Percentiles rank a stretch among this genome's conserved stretches.
Conservation (phyloP, 306 rosid species). For the Mucuna pruriens region DNA sequence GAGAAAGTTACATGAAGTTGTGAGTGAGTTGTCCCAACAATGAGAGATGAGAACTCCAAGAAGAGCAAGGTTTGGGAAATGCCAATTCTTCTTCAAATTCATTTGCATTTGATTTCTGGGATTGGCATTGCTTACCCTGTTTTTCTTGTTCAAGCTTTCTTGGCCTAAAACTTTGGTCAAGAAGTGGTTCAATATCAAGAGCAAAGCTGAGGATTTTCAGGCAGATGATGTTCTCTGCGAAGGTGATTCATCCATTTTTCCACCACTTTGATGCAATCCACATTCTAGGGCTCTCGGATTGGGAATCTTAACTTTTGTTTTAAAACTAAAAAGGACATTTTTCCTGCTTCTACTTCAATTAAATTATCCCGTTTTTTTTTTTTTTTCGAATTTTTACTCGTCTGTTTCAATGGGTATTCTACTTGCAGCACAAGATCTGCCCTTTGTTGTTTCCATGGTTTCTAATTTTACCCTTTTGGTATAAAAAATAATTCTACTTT, state of each 20-base stretch:
- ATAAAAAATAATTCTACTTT: slow-evolving; percentile 28
- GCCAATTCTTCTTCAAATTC: slow-evolving; percentile 36
- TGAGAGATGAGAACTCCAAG: slow-evolving; percentile 91
- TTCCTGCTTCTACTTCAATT: slow-evolving; percentile 1
- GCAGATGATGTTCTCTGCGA: slow-evolving; percentile 69
- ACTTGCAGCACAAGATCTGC: slow-evolving; percentile 57
- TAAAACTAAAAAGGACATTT: slow-evolving; percentile 30
- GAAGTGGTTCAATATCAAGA: slow-evolving; percentile 92
- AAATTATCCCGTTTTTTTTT: slow-evolving; percentile 21
- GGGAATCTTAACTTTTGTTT: slow-evolving; percentile 35
- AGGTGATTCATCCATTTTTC: slow-evolving; percentile 60
- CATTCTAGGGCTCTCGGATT: slow-evolving; percentile 35
- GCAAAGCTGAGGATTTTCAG: slow-evolving; percentile 78
- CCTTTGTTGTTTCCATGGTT: slow-evolving; percentile 50
- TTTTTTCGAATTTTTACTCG: neutral
- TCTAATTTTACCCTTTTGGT: slow-evolving; percentile 15
- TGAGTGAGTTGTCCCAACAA: slow-evolving; percentile 56
- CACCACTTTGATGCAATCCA: slow-evolving; percentile 40
- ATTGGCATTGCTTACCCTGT: slow-evolving; percentile 48
- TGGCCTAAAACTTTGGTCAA: slow-evolving; percentile 93
- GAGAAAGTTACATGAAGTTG: slow-evolving; percentile 65
- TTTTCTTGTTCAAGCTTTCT: slow-evolving; percentile 73
- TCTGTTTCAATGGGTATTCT: slow-evolving; percentile 35
- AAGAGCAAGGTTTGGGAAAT: slow-evolving; percentile 90
- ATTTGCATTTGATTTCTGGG: slow-evolving; percentile 32